Evolutionary conservation across 768 basidiomycete species (phyloP), one percentile per base, ranked within the genome.

Genomic region (Serendipita indica): DNA sequence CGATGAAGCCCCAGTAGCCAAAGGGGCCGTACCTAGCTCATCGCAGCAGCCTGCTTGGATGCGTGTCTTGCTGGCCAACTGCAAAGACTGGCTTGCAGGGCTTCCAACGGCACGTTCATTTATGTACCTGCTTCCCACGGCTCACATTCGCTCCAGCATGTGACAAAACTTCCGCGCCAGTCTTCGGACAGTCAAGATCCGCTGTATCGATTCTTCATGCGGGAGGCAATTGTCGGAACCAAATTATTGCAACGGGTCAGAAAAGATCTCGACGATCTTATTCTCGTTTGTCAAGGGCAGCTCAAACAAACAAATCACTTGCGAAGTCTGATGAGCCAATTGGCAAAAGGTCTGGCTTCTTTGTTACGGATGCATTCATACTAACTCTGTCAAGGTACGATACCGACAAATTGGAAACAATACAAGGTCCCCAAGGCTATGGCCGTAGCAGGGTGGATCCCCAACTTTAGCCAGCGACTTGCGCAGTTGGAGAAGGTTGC

Each of bases 301-400:
- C 72, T 90, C 57, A 96, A 96, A 74, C 93, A 96, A 70, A 98
- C 94, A 1, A 99, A 99, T 67, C 89, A 96, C 66, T 74, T 94
- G 28, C 83, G 96, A n/a, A 82, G 80, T 3, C 74, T 99, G 27
- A 86, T 98, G 82, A 88, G 88, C 63, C 77, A 83, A 33, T 72
- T 94, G 60, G 92, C 84, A 12, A 96, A 94, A 77, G 92, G 93
- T 84, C 63, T 49, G 72, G 66, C 12, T n/a, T 25, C 22, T 0
- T 25, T 3, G n/a, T 32, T 0, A n/a, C 46, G n/a, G n/a, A n/a
- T n/a, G n/a, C n/a, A 27, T 33, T 10, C 46, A 22, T 22, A 22
- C 13, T n/a, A 13, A 16, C 30, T n/a, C 37, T 35, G 30, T 28
- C 2, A 28, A 96, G 91, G 88, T 35, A 86, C 87, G 3, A 87